Evolutionary conservation across 495 filamentous ascomycete genomes (phyloP).

Genomic region (Penicillium taxi): DNA sequence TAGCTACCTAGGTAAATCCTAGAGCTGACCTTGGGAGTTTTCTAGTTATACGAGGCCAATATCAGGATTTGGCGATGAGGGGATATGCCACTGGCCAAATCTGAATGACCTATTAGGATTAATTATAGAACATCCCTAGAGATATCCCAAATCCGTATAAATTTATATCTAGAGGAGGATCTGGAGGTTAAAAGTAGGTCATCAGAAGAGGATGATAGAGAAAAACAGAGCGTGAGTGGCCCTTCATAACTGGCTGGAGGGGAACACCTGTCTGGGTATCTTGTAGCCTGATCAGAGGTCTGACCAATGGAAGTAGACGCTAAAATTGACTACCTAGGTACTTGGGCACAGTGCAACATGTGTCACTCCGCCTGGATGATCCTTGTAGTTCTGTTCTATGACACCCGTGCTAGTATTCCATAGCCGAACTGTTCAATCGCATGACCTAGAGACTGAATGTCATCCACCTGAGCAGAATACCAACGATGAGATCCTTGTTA

Average conservation of each 20-base stretch:
- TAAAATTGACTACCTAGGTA: conserved; percentile 18
- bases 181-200: conserved; percentile 19
- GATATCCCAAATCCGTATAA: conserved; percentile 32
- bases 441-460: conserved; percentile 25
- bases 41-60: conserved; percentile 21
- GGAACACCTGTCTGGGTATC: conserved; percentile 9
- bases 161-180: conserved; percentile 22
- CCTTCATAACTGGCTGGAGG: conserved; percentile 17
- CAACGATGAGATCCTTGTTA: too few species aligned
- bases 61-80: conserved; percentile 23
- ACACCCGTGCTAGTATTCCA: conserved; percentile 25
- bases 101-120: conserved; percentile 9
- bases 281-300: conserved; percentile 18
- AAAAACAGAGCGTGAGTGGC: not conserved
- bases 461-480: conserved; percentile 23
- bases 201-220: conserved; percentile 29
- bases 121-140: too few species aligned
- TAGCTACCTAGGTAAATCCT: not conserved
- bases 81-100: conserved; percentile 19
- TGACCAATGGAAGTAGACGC: conserved; percentile 15
- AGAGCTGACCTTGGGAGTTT: not conserved
- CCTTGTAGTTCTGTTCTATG: conserved; percentile 12
- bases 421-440: conserved; percentile 24
- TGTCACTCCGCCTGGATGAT: conserved; percentile 10
- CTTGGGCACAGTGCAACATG: conserved; percentile 30